Conservation (phyloP, 2,329 filamentous ascomycete genomes). For the Graphium sp. region DNA sequence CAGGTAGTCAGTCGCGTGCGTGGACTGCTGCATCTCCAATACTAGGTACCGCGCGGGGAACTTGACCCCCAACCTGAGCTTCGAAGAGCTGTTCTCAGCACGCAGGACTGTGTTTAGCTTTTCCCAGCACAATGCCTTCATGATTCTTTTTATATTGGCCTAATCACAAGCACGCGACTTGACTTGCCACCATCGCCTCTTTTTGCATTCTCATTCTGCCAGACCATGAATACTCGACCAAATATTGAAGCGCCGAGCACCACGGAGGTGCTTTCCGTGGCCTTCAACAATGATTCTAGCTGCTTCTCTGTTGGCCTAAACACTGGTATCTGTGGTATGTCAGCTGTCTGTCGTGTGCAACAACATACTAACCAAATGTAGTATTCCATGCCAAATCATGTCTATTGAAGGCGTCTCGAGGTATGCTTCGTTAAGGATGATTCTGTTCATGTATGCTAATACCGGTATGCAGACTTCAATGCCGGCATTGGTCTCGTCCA, state of each 20-base stretch:
- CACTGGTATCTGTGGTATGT: constrained; percentile 67
- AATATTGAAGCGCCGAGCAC: constrained; percentile 64
- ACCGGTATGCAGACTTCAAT: constrained; percentile 45
- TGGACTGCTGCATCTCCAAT: too few species aligned
- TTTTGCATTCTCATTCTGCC: not conserved
- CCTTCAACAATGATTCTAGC: constrained; percentile 72
- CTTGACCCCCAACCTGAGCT: too few species aligned
- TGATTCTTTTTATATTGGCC: not conserved
- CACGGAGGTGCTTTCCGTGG: constrained; percentile 62
- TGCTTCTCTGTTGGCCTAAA: constrained; percentile 81
- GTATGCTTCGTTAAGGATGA: constrained; percentile 10
- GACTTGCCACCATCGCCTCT: not conserved
- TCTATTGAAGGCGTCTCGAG: constrained; percentile 41
- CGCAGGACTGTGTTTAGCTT: too few species aligned
- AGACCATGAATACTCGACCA: constrained; percentile 72
- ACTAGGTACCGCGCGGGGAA: too few species aligned
- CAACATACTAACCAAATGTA: constrained; percentile 20
- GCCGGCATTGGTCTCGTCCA: constrained; percentile 68
- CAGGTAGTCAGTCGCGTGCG: too few species aligned
- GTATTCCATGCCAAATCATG: constrained; percentile 61
- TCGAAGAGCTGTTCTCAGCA: too few species aligned
- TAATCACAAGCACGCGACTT: not conserved
- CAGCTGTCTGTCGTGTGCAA: too few species aligned
- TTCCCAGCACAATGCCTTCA: too few species aligned
- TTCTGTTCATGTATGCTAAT: not conserved